Base-by-base conservation (phyloP, 345 rosid species). In the Trapa bicornis region DNA sequence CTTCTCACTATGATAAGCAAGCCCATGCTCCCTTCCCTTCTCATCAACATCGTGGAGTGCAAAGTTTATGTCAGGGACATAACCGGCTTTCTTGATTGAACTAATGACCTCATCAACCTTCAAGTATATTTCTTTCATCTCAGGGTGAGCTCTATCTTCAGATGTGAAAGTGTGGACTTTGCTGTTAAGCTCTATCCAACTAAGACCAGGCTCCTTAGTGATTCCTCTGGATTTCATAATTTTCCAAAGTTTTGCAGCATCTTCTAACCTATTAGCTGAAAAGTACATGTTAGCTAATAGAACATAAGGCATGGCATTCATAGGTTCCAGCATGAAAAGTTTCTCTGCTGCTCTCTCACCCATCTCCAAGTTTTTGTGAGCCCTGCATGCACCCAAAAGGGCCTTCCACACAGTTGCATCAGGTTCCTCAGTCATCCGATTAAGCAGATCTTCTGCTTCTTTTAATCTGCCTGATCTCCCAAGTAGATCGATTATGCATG, bases 1-100 rank as follows among this genome's bases (percentile, higher is more conserved):
- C 71, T 94, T 94, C 85, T 94, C 97, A 72, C 97, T 89, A 80
- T 91, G 96, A 80, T 87, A 89, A 72, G 95, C 89, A 54, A 91
- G 79, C 67, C 96, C 83, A 38, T 80, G 84, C 82, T 87, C 95
- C 74, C 85, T 89, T 5, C 84, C 83, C 74, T 89, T 87, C 64
- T 75, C 82, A 68, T 90, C 96, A 69, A 79, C 78, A 77, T 93
- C 86, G 74, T 88, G 98, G 60, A 88, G 87, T 0, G 87, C 91
- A 68, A 76, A 94, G 73, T 66, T 87, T 78, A 75, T 79, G 74
- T 94, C 96, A 32, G 91, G 85, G 57, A 72, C 71, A 70, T 91
- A 93, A 41, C 97, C 99, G 63, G 82, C 92, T 80, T 81, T 79
- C 81, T 79, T 91, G 64, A 94, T 91, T 75, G 74, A 71, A 61